Base-by-base conservation (phyloP, 1,139 yeast genomes). In the Blastobotrys indianensis region DNA sequence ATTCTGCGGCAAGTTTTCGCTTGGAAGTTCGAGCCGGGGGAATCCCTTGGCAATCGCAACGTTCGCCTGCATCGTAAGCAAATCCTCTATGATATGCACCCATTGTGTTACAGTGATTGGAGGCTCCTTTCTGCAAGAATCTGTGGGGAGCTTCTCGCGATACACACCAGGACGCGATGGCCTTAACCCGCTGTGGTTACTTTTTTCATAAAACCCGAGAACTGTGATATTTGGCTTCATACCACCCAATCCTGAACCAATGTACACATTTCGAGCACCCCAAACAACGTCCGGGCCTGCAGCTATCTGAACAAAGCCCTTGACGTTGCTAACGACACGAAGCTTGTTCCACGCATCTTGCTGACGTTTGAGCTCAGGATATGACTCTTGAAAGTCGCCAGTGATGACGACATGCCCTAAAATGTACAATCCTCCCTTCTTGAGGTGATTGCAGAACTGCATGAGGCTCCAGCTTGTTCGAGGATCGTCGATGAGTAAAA, bases 171-270 rank as follows among this genome's bases (percentile, higher is more conserved):
- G 25, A 20, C 3, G 36, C 44, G 12, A 34, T 41, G 6, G 25
- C 7, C 7, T 12, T 41, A 40, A 31, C 44, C 50, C 25, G 7
- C 25, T 20, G 33, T 51, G 55, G 38, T 60, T 52, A 9, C 44
- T 45, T 38, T 79, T 71, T 58, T 88, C 95, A 57, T 82, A 85
- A 58, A 87, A 87, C 0, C 97, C 97, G 41, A 90, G 55, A 0
- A 92, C 95, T 0, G 96, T 87, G 46, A 92, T 88, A 61, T 92
- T 92, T 1, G 98, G 98, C 57, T 79, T 82, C 97, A 92, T 92
- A 11, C 97, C 97, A 4, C 98, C 98, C 16, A 92, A 70, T 0
- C 98, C 98, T 2, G 95, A 85, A 0, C 97, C 97, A 52, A 90
- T 65, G 50, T 79, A 88, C 12, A 92, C 88, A 61, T 92, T 90